phyloP scores from a whole-genome alignment of 805 yeast genomes.

The Starmerella sp. region DNA sequence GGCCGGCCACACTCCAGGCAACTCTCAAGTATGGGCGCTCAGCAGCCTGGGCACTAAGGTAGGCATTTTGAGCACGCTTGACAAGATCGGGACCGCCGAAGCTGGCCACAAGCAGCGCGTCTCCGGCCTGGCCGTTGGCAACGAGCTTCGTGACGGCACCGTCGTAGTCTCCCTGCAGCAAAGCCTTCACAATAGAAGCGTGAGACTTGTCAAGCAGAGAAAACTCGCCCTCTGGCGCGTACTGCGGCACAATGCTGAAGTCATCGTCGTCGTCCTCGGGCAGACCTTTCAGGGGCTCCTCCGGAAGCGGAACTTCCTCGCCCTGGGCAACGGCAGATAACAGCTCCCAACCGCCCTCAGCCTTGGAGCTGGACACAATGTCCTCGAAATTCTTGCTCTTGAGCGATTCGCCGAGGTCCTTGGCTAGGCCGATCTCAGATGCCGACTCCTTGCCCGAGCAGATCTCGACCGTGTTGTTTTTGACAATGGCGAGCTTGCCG shows the following conservation, averaged over 20 bases:
- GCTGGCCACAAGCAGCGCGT: constrained; percentile 73
- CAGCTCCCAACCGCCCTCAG: constrained; percentile 27
- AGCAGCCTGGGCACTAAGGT: constrained; percentile 47
- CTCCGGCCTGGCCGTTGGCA: constrained; percentile 50
- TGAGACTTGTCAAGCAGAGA: constrained; percentile 22
- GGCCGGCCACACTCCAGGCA: constrained; percentile 50
- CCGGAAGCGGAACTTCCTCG: constrained; percentile 19
- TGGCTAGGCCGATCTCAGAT: constrained; percentile 21
- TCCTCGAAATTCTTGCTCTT: constrained; percentile 27
- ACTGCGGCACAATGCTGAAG: constrained; percentile 28
- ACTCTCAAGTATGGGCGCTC: constrained; percentile 57
- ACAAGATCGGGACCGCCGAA: constrained; percentile 42
- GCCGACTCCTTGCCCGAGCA: constrained; percentile 30
- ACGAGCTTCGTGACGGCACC: constrained; percentile 61
- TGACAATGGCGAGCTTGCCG: constrained; percentile 58
- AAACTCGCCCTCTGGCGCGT: constrained; percentile 28
- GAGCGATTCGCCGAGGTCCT: constrained; percentile 45
- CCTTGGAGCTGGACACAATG: constrained; percentile 21
- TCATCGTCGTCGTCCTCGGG: constrained; percentile 29
- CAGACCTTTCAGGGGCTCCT: constrained; percentile 11
- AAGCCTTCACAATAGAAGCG: constrained; percentile 35
- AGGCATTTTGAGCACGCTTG: constrained; percentile 58
- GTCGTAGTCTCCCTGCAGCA: constrained; percentile 52
- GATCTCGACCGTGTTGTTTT: constrained; percentile 33
- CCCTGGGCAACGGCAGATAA: constrained; percentile 23